These are phyloP conservation scores for Pythium dissotocum DNA, from an alignment of 352 stramenopile species.

Conservation along the genomic window DNA sequence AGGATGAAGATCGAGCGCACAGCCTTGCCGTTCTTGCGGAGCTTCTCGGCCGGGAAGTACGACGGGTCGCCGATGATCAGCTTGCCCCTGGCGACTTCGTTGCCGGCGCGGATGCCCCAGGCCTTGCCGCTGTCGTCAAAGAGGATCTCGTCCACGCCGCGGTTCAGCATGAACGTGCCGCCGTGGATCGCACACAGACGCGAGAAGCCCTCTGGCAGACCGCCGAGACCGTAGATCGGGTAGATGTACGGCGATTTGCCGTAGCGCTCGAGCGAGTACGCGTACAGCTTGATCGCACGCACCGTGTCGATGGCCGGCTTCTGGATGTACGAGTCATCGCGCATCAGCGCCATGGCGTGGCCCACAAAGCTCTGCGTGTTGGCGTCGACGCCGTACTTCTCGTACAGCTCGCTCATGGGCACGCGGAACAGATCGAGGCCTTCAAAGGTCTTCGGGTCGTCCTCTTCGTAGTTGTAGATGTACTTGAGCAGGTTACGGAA, in stretches of 20 bases:
- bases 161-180: constrained; percentile 99
- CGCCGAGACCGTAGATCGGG: constrained; percentile 98
- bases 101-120: constrained; percentile 90
- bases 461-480: constrained; percentile 95
- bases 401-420: constrained; percentile 98
- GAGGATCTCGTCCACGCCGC: constrained; percentile 93
- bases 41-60: constrained; percentile 96
- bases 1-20: constrained; percentile 99
- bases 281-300: constrained; percentile 97
- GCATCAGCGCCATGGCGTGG: constrained; percentile 98
- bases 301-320: constrained; percentile 92
- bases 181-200: constrained; percentile 98
- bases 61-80: constrained; percentile 99
- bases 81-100: constrained; percentile 96
- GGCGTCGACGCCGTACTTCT: constrained; percentile 96
- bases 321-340: constrained; percentile 89
- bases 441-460: constrained; percentile 90
- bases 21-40: constrained; percentile 92
- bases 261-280: constrained; percentile 96
- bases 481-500: constrained; percentile 99
- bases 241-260: constrained; percentile 99
- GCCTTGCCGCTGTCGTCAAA: constrained; percentile 93
- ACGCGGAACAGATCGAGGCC: constrained; percentile 94
- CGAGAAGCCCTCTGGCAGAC: constrained; percentile 98
- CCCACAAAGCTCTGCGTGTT: constrained; percentile 99